Conservation (phyloP, 2,329 filamentous ascomycete genomes). For the Furcasterigmium sp. region DNA sequence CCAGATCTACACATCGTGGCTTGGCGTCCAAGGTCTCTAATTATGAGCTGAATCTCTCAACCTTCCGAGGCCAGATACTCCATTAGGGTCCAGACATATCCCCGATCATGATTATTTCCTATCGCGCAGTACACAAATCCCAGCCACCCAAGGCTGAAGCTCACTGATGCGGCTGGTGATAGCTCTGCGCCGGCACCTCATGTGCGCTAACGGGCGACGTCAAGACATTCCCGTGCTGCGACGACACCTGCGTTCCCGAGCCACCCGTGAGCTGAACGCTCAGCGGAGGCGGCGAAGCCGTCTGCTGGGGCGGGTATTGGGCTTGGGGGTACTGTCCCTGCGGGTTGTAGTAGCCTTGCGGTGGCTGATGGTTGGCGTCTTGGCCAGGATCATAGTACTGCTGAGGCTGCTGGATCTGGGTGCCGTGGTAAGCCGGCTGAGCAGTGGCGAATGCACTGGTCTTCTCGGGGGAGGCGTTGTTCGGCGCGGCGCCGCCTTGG, state of each 20-base stretch:
- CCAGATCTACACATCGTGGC: too few relatives aligned
- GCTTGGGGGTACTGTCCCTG: constrained; percentile 12
- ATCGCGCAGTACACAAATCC: too few relatives aligned
- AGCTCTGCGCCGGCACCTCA: constrained; percentile 2
- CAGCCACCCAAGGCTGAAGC: too few relatives aligned
- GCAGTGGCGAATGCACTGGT: neutral
- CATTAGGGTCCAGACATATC: too few relatives aligned
- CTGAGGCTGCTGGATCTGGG: constrained; percentile 12
- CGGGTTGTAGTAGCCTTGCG: neutral
- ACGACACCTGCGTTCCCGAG: neutral
- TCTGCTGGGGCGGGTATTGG: constrained; percentile 11
- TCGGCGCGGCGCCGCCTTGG: neutral
- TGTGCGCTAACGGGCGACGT: constrained; percentile 1
- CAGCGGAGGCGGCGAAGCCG: constrained; percentile 3
- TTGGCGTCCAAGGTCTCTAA: too few relatives aligned
- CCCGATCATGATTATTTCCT: too few relatives aligned
- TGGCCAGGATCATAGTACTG: constrained; percentile 11
- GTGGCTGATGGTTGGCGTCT: neutral
- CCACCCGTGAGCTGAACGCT: constrained; percentile 4
- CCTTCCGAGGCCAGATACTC: too few relatives aligned
- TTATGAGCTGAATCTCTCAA: too few relatives aligned
- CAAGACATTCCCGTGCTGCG: neutral
- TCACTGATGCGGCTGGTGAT: neutral
- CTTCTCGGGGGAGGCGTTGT: neutral
- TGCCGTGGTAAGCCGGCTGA: neutral